Evolutionary conservation across 108 stramenopile genomes (phyloP).

Genomic region (Bacterosira constricta): DNA sequence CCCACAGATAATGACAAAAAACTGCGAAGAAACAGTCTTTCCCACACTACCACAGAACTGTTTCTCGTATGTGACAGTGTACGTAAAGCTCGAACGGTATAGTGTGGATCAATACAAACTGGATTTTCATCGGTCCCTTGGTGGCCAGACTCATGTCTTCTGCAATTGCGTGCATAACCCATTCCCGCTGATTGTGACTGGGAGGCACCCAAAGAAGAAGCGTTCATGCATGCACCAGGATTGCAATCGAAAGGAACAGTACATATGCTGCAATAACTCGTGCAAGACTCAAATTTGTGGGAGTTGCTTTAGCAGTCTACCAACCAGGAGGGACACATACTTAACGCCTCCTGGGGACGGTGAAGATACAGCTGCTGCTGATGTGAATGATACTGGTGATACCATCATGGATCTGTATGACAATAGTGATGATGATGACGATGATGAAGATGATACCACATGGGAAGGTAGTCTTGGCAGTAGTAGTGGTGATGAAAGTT

Average conservation of each 20-base stretch:
- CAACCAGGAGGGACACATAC: neutral
- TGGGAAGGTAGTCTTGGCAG: neutral
- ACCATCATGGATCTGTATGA: no score
- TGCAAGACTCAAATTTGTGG: neutral
- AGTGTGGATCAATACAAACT: neutral
- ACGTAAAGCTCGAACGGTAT: neutral
- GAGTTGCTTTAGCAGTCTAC: neutral
- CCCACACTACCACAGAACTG: neutral
- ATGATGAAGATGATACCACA: neutral
- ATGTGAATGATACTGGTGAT: neutral
- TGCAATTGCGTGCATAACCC: neutral
- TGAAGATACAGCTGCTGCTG: neutral
- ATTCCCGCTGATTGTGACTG: slow-evolving; percentile 4
- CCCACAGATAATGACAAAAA: neutral
- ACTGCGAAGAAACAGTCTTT: neutral
- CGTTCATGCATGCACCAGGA: neutral
- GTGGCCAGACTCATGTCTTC: neutral
- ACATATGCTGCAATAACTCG: neutral
- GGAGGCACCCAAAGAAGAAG: neutral
- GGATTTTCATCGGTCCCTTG: neutral
- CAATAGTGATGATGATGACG: neutral
- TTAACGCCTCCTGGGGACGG: neutral
- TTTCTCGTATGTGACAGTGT: neutral
- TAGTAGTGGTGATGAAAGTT: neutral
- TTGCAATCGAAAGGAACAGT: neutral